Evolutionary conservation across 192 early-diverging fungal genomes (phyloP).

Genomic region (Coemansia reversa): DNA sequence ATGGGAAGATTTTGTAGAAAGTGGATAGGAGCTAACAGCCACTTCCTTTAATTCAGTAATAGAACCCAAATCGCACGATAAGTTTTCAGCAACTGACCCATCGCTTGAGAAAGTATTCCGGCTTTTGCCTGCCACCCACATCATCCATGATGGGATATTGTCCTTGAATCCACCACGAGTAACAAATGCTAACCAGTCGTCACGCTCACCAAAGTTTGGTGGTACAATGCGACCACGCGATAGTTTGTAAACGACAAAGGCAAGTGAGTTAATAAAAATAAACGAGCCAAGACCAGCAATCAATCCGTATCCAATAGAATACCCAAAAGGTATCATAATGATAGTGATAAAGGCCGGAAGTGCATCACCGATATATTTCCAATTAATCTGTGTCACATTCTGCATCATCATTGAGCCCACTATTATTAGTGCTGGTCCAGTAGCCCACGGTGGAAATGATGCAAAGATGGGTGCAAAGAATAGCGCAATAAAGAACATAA

Average conservation of each 20-base stretch:
- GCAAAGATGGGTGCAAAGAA: conserved; percentile 87
- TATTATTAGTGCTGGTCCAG: conserved; percentile 75
- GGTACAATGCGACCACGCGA: conserved; percentile 58
- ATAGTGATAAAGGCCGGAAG: conserved; percentile 79
- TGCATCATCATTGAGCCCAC: conserved; percentile 81
- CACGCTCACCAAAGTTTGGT: conserved; percentile 40
- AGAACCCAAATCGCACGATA: too few relatives aligned
- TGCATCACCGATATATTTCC: conserved; percentile 72
- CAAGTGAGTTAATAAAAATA: conserved; percentile 66
- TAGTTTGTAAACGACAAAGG: conserved; percentile 58
- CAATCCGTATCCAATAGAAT: conserved; percentile 79
- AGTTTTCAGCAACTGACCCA: too few relatives aligned
- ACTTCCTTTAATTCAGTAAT: neutral
- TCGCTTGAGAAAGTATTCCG: neutral
- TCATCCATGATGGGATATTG: conserved; percentile 40
- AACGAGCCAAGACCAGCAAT: conserved; percentile 72
- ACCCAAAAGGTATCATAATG: conserved; percentile 75
- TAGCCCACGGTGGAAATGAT: conserved; percentile 81
- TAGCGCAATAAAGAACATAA: conserved; percentile 74
- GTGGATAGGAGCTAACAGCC: too few relatives aligned
- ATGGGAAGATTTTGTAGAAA: too few relatives aligned
- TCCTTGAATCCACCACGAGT: conserved; percentile 29
- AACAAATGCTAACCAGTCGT: conserved; percentile 46
- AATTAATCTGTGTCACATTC: conserved; percentile 70
- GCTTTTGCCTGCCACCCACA: conserved; percentile 33